Evolutionary conservation across 2,329 filamentous ascomycete genomes (phyloP), one percentile per base, ranked within the genome.

Genomic region (Mycosphaerella sp.): DNA sequence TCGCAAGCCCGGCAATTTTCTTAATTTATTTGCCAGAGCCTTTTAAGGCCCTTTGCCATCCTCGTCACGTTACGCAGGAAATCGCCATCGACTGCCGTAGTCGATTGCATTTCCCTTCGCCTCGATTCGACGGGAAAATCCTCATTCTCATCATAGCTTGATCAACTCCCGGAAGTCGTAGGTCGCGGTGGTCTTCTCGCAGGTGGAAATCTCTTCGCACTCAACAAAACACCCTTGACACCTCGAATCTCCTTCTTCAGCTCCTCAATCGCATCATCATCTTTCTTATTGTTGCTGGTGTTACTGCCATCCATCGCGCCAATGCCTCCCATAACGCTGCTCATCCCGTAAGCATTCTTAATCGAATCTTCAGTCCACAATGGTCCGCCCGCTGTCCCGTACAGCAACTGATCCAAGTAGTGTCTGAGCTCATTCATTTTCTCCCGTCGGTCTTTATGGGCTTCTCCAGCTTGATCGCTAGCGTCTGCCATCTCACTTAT

Each of bases 141-240:
- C 26, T 29, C 26, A 7, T 29, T 29, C 26, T 4, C 26, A 29
- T 7, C 26, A 29, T 7, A 29, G 3, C 26, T 29, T 29, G 3
- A 29, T 29, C 26, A 29, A 29, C 34, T 38, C 12, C 12, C 48
- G 10, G 56, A 31, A 31, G 55, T 50, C 17, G 55, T 38, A n/a
- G 50, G 50, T 17, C 47, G 40, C 14, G 56, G 31, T 8, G 53
- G 56, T 32, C 58, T 48, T 32, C 53, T 48, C 7, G 54, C 57
- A 36, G 59, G 50, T 10, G 64, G 65, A 61, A 92, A 92, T 63
- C 82, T 87, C 64, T 85, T 81, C 4, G 87, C 81, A 64, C 83
- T 89, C 53, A 95, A 70, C 61, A 93, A 73, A 9, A 89, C 80
- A 1, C 88, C 88, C 74, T 95, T 95, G 41, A 93, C 81, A 53